Base-by-base conservation (phyloP, 2,329 filamentous ascomycete genomes). In the Diaporthe citrichinensis region DNA sequence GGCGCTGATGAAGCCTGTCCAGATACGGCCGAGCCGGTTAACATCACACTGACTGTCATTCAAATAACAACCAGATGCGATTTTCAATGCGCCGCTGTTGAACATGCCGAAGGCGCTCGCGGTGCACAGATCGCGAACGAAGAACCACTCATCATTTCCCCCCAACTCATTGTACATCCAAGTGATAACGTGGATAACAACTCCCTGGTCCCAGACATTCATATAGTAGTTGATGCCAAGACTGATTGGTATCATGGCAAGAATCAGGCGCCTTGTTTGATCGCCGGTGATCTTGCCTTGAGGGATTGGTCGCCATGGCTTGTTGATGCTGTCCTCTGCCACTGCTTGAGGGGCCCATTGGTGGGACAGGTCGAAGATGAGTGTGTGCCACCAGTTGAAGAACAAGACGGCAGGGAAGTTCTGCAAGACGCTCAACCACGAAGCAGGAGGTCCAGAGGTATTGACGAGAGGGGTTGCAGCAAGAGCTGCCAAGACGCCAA, bases 141-240 rank as follows among this genome's bases (percentile, higher is more conserved):
- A 36, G 1, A 36, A 36, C 34, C 34, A 36, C 34, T 69, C 65
- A 20, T 69, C 65, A 20, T 31, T 10, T 2, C 65, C 65, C 23
- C 65, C 12, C 2, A 69, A 34, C 10, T 87, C 85, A 74, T 87
- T 87, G 78, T 87, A 88, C 71, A 85, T 77, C 81, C 83, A 86
- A 0, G 81, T 83, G 67, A 83, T 57, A 17, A 81, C 46, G 59
- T 83, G 61, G 34, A 87, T 49, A n/a, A 69, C 4, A 17, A 36
- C 20, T 10, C 44, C 76, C 39, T 62, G 14, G 23, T 17, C 10
- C 59, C 59, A 62, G 39, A 36, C 34, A 10, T 36, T 36, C 34
- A 36, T 36, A 7, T 36, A 36, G 10, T 36, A 36, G 34, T 36
- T 36, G 34, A 36, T 8, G 34, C 34, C 34, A 36, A 36, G 34